Conservation (phyloP, 2,329 filamentous ascomycete species). For the Volutella citrinella region DNA sequence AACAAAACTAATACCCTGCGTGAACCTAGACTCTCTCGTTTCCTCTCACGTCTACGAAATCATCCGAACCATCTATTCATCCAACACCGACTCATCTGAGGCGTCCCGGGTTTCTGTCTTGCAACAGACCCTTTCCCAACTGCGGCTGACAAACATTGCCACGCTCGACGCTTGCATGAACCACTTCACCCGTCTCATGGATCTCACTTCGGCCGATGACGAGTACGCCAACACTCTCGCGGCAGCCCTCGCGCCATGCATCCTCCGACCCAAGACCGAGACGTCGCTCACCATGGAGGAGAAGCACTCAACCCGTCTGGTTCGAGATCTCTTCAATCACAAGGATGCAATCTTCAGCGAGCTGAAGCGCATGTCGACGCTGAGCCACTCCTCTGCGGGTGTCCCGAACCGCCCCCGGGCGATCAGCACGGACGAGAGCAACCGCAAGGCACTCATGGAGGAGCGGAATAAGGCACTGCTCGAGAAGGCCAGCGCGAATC, state of each 20-base stretch:
- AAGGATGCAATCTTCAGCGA: constrained; percentile 96
- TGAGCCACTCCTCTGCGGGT: constrained; percentile 62
- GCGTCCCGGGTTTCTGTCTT: constrained; percentile 82
- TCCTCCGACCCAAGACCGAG: constrained; percentile 82
- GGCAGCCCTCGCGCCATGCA: constrained; percentile 73
- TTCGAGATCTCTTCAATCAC: constrained; percentile 88
- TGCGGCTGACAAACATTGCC: constrained; percentile 94
- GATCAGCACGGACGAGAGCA: constrained; percentile 93
- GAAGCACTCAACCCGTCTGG: constrained; percentile 83
- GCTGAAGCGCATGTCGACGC: constrained; percentile 81
- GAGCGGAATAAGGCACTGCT: constrained; percentile 83
- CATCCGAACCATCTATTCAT: constrained; percentile 92
- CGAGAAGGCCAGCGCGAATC: constrained; percentile 59
- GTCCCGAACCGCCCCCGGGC: constrained; percentile 68
- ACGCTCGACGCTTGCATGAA: constrained; percentile 98
- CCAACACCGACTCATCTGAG: constrained; percentile 73
- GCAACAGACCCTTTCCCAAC: constrained; percentile 91
- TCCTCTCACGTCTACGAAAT: constrained; percentile 99
- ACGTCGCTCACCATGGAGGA: constrained; percentile 94
- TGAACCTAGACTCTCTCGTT: constrained; percentile 78
- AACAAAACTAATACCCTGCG: too few species aligned
- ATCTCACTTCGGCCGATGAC: constrained; percentile 94
- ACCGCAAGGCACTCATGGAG: constrained; percentile 89
- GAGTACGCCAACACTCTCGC: constrained; percentile 75
- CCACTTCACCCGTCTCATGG: constrained; percentile 94